Evolutionary conservation across 805 yeast species (phyloP), one percentile per base, ranked within the genome.

Genomic region (Debaryomyces castellii): DNA sequence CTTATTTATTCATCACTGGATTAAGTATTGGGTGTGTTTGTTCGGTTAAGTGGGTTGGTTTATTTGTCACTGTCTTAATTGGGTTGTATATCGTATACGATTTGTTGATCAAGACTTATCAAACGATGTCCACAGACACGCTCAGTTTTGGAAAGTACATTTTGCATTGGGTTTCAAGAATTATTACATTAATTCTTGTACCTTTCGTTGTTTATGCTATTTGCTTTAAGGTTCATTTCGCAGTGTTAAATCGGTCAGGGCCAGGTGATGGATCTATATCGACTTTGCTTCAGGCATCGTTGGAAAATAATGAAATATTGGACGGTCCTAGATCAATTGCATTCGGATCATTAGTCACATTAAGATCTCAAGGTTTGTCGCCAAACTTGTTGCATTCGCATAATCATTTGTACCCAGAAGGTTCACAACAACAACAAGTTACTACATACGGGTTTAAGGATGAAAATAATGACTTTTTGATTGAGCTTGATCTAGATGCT

Each of bases 191-290:
- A 58, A 88, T 94, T 35, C 37, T 85, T 1, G 63, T 89, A 16
- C 99, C 99, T 2, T 59, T 83, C 23, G 24, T 74, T 24, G 80
- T 92, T 20, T 94, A 89, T 59, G 60, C 87, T 58, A 57, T 77
- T 25, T 80, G 85, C 57, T 94, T 94, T 77, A 86, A 83, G 60
- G 70, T 87, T 35, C 99, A 94, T 64, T 94, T 94, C 56, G 57
- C 76, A 16, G 69, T 90, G 32, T 77, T 94, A 46, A 81, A 78
- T 57, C 83, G 82, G 56, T 79, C 95, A 1, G 99, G 99, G 16
- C 83, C 96, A 0, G 99, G 98, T 35, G 96, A 92, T 64, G 87
- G 95, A 2, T 83, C 94, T 43, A 88, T 94, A 71, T 84, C 94
- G 14, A 84, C 97, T 0, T 74, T 92, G 43, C 84, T 94, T 67